Conservation (phyloP, 73 alveolate species). For the Tetrahymena borealis region DNA sequence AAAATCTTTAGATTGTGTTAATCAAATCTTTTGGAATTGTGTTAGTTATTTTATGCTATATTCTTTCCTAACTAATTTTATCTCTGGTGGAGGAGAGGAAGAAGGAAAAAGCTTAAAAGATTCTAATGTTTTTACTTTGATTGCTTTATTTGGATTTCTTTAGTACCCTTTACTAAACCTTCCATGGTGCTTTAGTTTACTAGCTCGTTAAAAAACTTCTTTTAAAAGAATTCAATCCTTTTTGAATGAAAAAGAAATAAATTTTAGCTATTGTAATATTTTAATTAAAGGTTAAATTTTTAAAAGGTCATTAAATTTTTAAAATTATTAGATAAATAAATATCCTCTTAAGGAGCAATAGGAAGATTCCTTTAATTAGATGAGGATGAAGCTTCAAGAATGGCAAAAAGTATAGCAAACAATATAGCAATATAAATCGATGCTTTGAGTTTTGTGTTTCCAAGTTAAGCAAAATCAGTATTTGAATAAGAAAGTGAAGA, state of each 20-base stretch:
- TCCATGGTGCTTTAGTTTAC: constrained; percentile 17
- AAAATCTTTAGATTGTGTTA: constrained; percentile 21
- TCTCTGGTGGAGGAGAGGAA: constrained; percentile 4
- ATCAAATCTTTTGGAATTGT: constrained; percentile 22
- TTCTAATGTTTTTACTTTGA: constrained; percentile 28
- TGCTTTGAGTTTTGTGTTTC: too few relatives aligned
- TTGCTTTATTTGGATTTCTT: constrained; percentile 33
- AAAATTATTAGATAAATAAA: too few relatives aligned
- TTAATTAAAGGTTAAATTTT: background rate
- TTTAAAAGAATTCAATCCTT: constrained; percentile 6
- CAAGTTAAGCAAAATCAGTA: too few relatives aligned
- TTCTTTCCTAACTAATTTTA: constrained; percentile 12
- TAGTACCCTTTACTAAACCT: constrained; percentile 17
- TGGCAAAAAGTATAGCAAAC: too few relatives aligned
- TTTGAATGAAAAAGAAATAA: constrained; percentile 16
- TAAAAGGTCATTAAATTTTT: background rate
- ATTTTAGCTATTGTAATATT: background rate
- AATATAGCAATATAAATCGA: too few relatives aligned
- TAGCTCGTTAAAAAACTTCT: constrained; percentile 9
- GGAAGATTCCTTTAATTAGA: too few relatives aligned
- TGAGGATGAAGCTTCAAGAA: too few relatives aligned
- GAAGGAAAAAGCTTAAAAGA: constrained; percentile 12
- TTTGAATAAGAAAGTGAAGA: too few relatives aligned
- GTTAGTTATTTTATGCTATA: constrained; percentile 20
- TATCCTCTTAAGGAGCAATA: too few relatives aligned